Evolutionary conservation across 2,329 filamentous ascomycete genomes (phyloP), one percentile per base, ranked within the genome.

Genomic region (Davidsoniella neocaledoniae): DNA sequence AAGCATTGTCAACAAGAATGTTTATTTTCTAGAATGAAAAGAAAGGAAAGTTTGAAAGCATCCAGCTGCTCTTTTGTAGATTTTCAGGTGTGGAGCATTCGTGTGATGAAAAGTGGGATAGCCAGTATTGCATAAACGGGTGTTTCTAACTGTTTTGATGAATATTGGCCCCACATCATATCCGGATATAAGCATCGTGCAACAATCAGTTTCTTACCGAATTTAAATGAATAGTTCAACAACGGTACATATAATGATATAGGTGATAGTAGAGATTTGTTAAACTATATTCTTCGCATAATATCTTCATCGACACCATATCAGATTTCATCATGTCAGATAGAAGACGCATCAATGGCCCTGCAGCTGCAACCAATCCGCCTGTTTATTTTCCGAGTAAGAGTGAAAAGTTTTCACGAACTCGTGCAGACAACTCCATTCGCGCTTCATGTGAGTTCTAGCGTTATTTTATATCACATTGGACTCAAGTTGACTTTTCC

Each of bases 311-410:
- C 29, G 38, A 19, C n/a, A 9, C 8, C 39, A 16, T 17, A 49
- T 40, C 16, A 14, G n/a, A 45, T 36, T 45, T 44, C 21, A 43
- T 25, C 16, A 87, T 88, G 83, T 71, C 82, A 51, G 91, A 98
- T 63, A 78, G 88, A 64, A 81, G 90, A 66, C 79, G 91, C 58
- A 79, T 94, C 57, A 96, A 96, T 66, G 86, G 86, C 4, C 91
- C 91, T 5, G 71, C 79, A 39, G 84, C 85, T 48, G 76, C 77
- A 25, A 96, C 87, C 7, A 66, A 73, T 33, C 76, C 86, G 14
- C 86, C 87, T 1, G 67, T 86, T 3, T 95, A 81, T 61, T 74
- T 77, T 56, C 65, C 70, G 10, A 63, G 66, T 21, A 64, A 67
- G 43, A 57, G 64, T 33, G 58, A 67, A 48, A 64, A 67, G 54